These are phyloP conservation scores for Ophiosphaerella herpotricha DNA, from an alignment of 2,329 filamentous ascomycete genomes.

Conservation along the genomic window DNA sequence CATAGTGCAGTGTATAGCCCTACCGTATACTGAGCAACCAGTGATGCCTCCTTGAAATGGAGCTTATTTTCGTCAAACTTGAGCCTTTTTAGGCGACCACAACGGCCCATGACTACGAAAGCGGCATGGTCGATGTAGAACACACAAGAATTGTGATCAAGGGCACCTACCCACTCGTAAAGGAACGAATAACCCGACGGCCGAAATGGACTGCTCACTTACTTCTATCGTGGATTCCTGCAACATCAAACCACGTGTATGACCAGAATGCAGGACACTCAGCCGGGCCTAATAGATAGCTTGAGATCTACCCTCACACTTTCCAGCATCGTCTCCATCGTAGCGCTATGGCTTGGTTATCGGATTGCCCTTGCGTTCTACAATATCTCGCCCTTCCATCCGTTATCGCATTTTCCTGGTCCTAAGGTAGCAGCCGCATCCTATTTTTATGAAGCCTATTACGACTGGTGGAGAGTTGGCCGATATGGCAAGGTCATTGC, in stretches of 20 bases:
- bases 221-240: too few species aligned
- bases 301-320: constrained; percentile 16
- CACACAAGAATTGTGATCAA: too few species aligned
- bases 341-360: constrained; percentile 23
- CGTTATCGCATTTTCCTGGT: constrained; percentile 31
- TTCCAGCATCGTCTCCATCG: constrained; percentile 17
- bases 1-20: background rate
- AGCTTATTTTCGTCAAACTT: background rate
- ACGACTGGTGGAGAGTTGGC: constrained; percentile 33
- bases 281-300: constrained; percentile 14
- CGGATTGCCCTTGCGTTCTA: constrained; percentile 22
- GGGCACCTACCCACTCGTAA: too few species aligned
- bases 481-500: constrained; percentile 42
- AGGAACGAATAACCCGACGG: too few species aligned
- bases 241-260: too few species aligned
- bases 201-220: too few species aligned
- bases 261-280: constrained; percentile 18
- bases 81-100: too few species aligned
- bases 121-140: too few species aligned
- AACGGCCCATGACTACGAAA: too few species aligned
- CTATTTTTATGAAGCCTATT: constrained; percentile 36
- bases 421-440: constrained; percentile 36
- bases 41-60: background rate
- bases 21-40: background rate
- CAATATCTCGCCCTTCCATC: constrained; percentile 31